Percentiles rank a stretch among this genome's conserved stretches.
These are phyloP conservation scores for Fabrea salina DNA, from an alignment of 169 alveolate genomes.

Conservation along the genomic window DNA sequence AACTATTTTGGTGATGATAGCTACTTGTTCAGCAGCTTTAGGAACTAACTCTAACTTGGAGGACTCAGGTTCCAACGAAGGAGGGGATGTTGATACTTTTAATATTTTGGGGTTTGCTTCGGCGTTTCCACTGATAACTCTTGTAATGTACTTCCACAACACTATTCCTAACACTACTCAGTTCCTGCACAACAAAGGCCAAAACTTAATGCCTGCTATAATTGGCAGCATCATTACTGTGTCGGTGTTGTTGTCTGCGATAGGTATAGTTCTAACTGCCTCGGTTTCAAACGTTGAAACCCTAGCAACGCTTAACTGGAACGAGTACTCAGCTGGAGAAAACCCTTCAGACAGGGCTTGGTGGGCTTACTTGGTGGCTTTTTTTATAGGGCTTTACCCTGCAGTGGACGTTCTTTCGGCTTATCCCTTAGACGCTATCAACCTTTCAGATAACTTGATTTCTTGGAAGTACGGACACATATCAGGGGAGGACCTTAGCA, in stretches of 20 bases:
- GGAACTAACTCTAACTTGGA: too few species aligned
- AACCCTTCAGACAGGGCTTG: neutral
- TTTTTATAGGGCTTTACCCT: neutral
- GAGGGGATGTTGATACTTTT: neutral
- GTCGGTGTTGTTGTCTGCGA: neutral
- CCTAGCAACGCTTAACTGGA: slow-evolving; percentile 9
- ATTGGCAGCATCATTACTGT: neutral
- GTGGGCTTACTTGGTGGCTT: slow-evolving; percentile 24
- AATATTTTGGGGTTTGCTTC: neutral
- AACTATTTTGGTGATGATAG: too few species aligned
- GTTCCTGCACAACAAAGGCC: neutral
- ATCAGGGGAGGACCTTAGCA: neutral
- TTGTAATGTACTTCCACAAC: neutral
- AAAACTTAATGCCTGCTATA: neutral
- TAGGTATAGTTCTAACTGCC: neutral
- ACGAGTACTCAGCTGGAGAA: slow-evolving; percentile 5
- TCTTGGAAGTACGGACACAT: neutral
- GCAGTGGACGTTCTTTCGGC: neutral
- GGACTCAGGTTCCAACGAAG: too few species aligned
- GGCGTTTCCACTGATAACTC: neutral
- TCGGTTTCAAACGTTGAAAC: neutral
- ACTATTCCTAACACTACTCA: neutral
- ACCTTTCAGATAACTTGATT: slow-evolving; percentile 9
- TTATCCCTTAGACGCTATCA: neutral
- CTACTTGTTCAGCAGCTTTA: too few species aligned